Evolutionary conservation across 805 yeast species (phyloP), one percentile per base, ranked within the genome.

Genomic region (Wickerhamomyces rabaulensis): DNA sequence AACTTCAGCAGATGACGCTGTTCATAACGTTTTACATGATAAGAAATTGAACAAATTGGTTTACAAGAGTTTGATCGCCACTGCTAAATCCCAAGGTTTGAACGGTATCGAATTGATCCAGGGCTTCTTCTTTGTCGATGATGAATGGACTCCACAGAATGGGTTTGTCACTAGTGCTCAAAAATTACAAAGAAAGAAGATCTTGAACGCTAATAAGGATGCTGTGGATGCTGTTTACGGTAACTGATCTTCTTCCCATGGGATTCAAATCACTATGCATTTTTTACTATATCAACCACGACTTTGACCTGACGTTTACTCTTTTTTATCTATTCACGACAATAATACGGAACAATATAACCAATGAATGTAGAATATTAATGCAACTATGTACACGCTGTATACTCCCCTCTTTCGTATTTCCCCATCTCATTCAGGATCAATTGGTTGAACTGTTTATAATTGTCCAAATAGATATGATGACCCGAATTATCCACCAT

Each of bases 71-170:
- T 66, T 94, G 49, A 61, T 86, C 45, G 75, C 76, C 22, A 87
- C 97, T 9, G 99, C 90, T 57, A 83, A 79, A 67, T 56, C 78
- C 17, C 91, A 84, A 64, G 96, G 95, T 9, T 78, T 94, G 54
- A 73, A 68, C 42, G 95, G 96, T 49, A 91, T 89, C 55, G 98
- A 94, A 69, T 73, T 92, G 53, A 63, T 94, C 47, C 80, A 79
- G 53, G 95, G 91, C 55, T 75, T 85, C 51, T 89, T 85, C 13
- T 66, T 94, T 50, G 75, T 82, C 48, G 91, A 87, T 54, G 92
- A 82, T 44, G 99, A 94, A 72, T 94, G 99, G 98, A 94, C 98
- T 37, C 98, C 99, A 39, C 94, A 89, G 68, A 87, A 81, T 63
- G 98, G 97, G 0, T 88, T 72, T 55, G 95, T 92, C 47, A 90